A percentile compares a stretch with the other conserved stretches of the same genome.
phyloP scores from a whole-genome alignment of 768 basidiomycete genomes.

The Lactarius deliciosus region DNA sequence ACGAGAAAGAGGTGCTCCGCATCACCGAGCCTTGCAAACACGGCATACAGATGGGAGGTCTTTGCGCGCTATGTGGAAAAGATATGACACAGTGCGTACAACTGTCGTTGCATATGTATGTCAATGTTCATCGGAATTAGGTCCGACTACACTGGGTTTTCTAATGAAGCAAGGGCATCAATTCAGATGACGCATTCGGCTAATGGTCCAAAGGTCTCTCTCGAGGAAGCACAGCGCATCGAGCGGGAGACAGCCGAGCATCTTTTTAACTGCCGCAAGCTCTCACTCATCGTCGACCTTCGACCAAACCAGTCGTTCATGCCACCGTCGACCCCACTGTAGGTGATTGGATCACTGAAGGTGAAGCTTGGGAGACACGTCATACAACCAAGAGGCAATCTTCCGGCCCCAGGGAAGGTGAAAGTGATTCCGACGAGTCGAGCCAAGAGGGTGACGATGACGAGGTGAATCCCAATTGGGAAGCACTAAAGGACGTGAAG shows the following conservation, averaged over 20 bases:
- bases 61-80: conserved; percentile 93
- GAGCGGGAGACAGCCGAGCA: conserved; percentile 80
- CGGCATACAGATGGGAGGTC: conserved; percentile 85
- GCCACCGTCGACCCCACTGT: conserved; percentile 98
- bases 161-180: conserved; percentile 80
- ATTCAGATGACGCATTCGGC: conserved; percentile 96
- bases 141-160: conserved; percentile 84
- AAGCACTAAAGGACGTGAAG: conserved; percentile 85
- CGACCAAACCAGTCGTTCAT: conserved; percentile 99
- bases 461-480: conserved; percentile 89
- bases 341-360: conserved; percentile 93
- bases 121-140: conserved; percentile 41
- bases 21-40: conserved; percentile 95
- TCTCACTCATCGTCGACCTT: conserved; percentile 96
- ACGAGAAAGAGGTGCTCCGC: conserved; percentile 56
- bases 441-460: conserved; percentile 36
- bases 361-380: conserved; percentile 73
- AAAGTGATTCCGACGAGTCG: conserved; percentile 44
- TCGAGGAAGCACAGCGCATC: conserved; percentile 88
- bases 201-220: conserved; percentile 85
- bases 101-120: conserved; percentile 18
- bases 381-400: conserved; percentile 41
- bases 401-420: conserved; percentile 33
- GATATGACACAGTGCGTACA: conserved; percentile 83
- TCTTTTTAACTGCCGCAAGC: conserved; percentile 70